phyloP scores from a whole-genome alignment of 2,329 filamentous ascomycete species.

The Parastagonospora avenae region DNA sequence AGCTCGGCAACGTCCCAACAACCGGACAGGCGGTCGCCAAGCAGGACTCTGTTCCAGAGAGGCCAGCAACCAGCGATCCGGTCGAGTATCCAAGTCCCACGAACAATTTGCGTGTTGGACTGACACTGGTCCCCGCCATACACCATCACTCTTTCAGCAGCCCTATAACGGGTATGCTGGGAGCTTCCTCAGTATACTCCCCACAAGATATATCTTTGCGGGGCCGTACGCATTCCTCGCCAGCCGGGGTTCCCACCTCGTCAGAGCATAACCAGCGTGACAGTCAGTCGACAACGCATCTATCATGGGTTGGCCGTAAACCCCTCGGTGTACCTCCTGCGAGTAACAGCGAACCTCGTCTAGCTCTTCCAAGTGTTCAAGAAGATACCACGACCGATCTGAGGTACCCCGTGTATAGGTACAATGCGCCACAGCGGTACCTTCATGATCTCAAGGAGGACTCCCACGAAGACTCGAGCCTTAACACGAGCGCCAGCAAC shows the following conservation, averaged over 20 bases:
- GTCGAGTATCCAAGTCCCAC: constrained; percentile 8
- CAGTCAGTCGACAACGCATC: constrained; percentile 43
- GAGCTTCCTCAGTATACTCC: constrained; percentile 33
- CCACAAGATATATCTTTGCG: constrained; percentile 23
- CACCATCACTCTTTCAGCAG: constrained; percentile 21
- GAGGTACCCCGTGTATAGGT: constrained; percentile 36
- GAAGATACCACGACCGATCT: constrained; percentile 43
- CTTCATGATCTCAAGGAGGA: constrained; percentile 56
- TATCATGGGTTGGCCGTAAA: constrained; percentile 34
- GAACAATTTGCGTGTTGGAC: constrained; percentile 4
- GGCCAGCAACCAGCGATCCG: not conserved
- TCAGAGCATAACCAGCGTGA: constrained; percentile 26
- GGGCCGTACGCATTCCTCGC: constrained; percentile 19
- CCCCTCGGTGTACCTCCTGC: constrained; percentile 11
- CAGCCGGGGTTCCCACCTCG: constrained; percentile 10
- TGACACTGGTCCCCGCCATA: constrained; percentile 1
- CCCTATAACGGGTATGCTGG: constrained; percentile 12
- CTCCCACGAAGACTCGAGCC: constrained; percentile 53
- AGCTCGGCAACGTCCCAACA: constrained; percentile 2
- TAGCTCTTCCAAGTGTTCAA: constrained; percentile 15
- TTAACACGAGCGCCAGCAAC: constrained; percentile 44
- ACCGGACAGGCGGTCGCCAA: constrained; percentile 6
- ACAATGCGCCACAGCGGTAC: constrained; percentile 37
- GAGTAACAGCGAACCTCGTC: constrained; percentile 11
- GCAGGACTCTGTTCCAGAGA: constrained; percentile 8